Evolutionary conservation across 306 rosid genomes (phyloP), one percentile per base, ranked within the genome.

Genomic region (Lathyrus oleraceus): DNA sequence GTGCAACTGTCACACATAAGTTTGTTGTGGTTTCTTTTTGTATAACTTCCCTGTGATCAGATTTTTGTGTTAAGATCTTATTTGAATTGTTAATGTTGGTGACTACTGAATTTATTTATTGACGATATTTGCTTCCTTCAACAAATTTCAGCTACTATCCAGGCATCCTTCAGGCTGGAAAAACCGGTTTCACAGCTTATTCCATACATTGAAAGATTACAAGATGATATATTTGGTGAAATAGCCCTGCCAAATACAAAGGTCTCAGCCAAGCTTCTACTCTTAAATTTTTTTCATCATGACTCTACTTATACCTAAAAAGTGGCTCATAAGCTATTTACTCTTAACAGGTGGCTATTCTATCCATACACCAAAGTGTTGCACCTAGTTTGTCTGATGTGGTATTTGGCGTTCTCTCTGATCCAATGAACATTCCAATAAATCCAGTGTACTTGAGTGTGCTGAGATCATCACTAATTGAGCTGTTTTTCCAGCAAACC

Each of bases 321-420:
- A 68, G 38, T 61, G 73, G 74, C 79, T 81, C 56, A 67, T 71
- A 67, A 10, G 32, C 54, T 76, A 51, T 20, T 53, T 71, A 45
- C 74, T 47, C 66, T 76, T 60, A 61, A 71, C 91, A 94, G 98
- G 95, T 94, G 64, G 88, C 85, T 71, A 23, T 90, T 67, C 77
- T 90, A 74, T 94, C 97, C 56, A 83, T 90, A 89, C 92, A 88
- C 61, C 85, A 75, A 75, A 44, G 70, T 61, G 84, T 72, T 70
- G 77, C 70, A 48, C 83, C 89, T 76, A 79, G 87, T 82, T 73
- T 73, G 76, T 88, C 92, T 28, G 79, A 73, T 5, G 95, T 90
- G 74, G 90, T 83, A 63, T 85, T 94, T 44, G 98, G 97, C 49
- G 81, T 86, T 85, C 90, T 90, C 73, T 82, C 96, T 15, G 87